These are phyloP conservation scores for Elaeis oleifera DNA, from an alignment of 202 grass and related monocot species.

Conservation along the genomic window DNA sequence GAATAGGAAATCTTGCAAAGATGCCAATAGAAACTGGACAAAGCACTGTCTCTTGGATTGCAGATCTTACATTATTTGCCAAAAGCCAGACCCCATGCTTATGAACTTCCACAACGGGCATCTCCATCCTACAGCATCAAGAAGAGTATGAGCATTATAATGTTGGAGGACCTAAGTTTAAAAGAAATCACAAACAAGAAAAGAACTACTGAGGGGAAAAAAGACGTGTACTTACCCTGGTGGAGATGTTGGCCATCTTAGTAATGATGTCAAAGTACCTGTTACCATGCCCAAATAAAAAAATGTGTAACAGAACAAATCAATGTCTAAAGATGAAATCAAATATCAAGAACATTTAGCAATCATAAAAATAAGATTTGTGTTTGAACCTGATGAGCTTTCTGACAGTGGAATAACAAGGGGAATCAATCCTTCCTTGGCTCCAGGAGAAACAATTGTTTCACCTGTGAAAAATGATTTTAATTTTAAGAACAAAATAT, in stretches of 20 bases:
- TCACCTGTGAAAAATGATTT: constrained; percentile 37
- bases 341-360: constrained; percentile 11
- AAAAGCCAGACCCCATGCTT: constrained; percentile 80
- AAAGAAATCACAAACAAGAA: constrained; percentile 17
- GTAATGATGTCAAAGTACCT: constrained; percentile 86
- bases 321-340: neutral
- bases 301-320: neutral
- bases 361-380: constrained; percentile 4
- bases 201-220: constrained; percentile 8
- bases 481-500: constrained; percentile 1
- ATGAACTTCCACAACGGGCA: constrained; percentile 82
- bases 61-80: constrained; percentile 73
- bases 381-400: constrained; percentile 54
- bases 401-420: constrained; percentile 74
- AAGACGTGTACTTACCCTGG: constrained; percentile 48
- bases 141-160: neutral
- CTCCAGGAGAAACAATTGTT: constrained; percentile 77
- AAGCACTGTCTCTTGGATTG: neutral
- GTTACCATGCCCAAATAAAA: constrained; percentile 9
- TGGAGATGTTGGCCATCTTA: constrained; percentile 98
- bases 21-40: neutral
- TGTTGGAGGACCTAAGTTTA: neutral
- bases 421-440: constrained; percentile 67
- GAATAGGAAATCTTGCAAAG: constrained; percentile 4
- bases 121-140: constrained; percentile 68